Conservation (phyloP, 306 rosid species). For the Vicia faba region DNA sequence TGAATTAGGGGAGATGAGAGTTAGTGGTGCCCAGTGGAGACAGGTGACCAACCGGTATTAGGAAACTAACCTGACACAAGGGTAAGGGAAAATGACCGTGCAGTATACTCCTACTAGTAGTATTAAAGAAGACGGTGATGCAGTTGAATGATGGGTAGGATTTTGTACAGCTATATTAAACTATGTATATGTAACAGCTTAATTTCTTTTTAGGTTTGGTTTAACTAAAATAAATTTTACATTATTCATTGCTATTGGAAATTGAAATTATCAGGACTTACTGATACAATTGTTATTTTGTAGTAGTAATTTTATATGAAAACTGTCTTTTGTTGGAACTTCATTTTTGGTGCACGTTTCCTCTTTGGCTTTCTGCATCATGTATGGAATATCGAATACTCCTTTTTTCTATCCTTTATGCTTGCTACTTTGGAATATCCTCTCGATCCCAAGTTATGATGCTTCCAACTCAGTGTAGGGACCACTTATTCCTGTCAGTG, state of each 20-base stretch:
- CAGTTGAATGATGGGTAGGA: slow-evolving; percentile 1
- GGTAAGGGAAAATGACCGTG: slow-evolving; percentile 44
- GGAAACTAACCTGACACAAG: slow-evolving; percentile 49
- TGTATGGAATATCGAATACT: not conserved
- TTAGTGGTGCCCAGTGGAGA: slow-evolving; percentile 23
- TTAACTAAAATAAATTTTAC: slow-evolving; percentile 41
- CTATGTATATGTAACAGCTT: slow-evolving; percentile 8
- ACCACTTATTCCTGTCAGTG: slow-evolving; percentile 35
- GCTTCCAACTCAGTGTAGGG: slow-evolving; percentile 40
- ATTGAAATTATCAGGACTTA: slow-evolving; percentile 28
- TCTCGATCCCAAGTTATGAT: slow-evolving; percentile 50
- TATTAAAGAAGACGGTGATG: slow-evolving; percentile 27
- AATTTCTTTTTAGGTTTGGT: slow-evolving; percentile 38
- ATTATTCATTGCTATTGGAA: slow-evolving; percentile 22
- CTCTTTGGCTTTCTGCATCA: slow-evolving; percentile 43
- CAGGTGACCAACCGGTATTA: not conserved
- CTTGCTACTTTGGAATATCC: slow-evolving; percentile 50
- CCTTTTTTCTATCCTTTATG: slow-evolving; percentile 7
- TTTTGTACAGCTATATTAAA: slow-evolving; percentile 32
- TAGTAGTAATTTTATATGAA: slow-evolving; percentile 35
- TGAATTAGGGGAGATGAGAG: not conserved
- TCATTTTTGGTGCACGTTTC: slow-evolving; percentile 44
- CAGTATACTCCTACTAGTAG: too few species aligned
- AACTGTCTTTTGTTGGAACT: slow-evolving; percentile 31
- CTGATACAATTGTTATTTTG: slow-evolving; percentile 13